Base-by-base conservation (phyloP, 257 asterid genomes). In the Solanum virginianum region DNA sequence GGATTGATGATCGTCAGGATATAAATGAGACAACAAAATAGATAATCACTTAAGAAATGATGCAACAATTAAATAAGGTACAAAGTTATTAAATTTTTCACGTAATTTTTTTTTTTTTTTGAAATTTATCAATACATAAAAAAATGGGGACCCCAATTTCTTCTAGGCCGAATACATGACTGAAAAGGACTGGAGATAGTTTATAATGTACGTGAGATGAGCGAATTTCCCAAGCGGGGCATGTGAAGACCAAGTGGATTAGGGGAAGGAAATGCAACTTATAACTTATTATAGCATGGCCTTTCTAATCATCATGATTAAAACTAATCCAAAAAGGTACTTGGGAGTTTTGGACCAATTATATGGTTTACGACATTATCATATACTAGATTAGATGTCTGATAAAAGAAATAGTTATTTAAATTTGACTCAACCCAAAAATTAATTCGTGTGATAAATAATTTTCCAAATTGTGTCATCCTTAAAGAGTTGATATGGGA, bases 151-250 rank as follows among this genome's bases (percentile, higher is more conserved):
- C 41, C 41, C 39, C 5, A 36, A 32, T 32, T 36, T 36, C 6
- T 36, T 36, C 41, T 36, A 5, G 5, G 41, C 41, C 41, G 84
- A 84, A 83, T 69, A 66, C 39, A 45, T 54, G 89, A 82, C 83
- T 66, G 84, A 88, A 82, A 79, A 86, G 84, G 49, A 79, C 49
- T 15, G 84, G 54, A 3, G 62, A 68, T 81, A 77, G 66, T 65
- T 84, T 85, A 75, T 87, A 26, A 70, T 83, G 74, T 32, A 87
- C 12, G 7, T 86, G 55, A 63, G 85, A 80, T 86, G 71, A 85
- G 83, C 87, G 87, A 90, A 93, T 90, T 95, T 90, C 85, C 71
- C 75, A 86, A 90, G 92, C 81, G 32, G 53, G 72, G 80, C 95
- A 92, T 86, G 95, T 92, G 93, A 83, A 54, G 26, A 69, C 86